Conservation (phyloP, 106 monocot species). For the Apostasia shenzhenica region DNA sequence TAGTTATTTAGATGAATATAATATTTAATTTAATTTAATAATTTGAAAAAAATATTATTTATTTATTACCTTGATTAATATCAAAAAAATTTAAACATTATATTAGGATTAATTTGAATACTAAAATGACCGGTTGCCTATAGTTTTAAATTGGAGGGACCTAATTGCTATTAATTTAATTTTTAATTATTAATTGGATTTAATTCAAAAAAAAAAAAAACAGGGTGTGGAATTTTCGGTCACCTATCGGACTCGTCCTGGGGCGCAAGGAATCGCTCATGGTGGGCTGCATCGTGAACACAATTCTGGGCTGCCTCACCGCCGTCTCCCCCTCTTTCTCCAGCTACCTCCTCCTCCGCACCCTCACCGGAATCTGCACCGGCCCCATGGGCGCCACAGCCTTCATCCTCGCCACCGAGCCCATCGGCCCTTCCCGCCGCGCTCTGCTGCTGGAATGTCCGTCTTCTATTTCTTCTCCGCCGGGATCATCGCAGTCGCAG, state of each 20-base stretch:
- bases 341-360: slow-evolving; percentile 4
- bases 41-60: not conserved
- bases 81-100: too few relatives aligned
- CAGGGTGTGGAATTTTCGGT: slow-evolving; percentile 27
- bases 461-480: slow-evolving; percentile 23
- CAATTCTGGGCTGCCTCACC: slow-evolving; percentile 9
- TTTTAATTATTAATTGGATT: not conserved
- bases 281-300: slow-evolving; percentile 3
- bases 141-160: not conserved
- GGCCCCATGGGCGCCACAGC: slow-evolving; percentile 10
- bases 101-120: not conserved
- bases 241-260: slow-evolving; percentile 19
- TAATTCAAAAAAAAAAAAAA: not conserved
- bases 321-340: not conserved
- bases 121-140: not conserved
- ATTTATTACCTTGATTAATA: too few relatives aligned
- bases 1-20: too few relatives aligned
- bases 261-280: slow-evolving; percentile 16
- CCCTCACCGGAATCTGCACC: slow-evolving; percentile 10
- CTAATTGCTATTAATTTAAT: too few relatives aligned
- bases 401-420: slow-evolving; percentile 22
- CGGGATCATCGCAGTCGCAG: slow-evolving; percentile 6
- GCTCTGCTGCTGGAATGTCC: slow-evolving; percentile 9
- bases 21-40: too few relatives aligned
- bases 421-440: slow-evolving; percentile 15